Base-by-base conservation (phyloP, 805 yeast species). In the Blastobotrys mokoenaii region DNA sequence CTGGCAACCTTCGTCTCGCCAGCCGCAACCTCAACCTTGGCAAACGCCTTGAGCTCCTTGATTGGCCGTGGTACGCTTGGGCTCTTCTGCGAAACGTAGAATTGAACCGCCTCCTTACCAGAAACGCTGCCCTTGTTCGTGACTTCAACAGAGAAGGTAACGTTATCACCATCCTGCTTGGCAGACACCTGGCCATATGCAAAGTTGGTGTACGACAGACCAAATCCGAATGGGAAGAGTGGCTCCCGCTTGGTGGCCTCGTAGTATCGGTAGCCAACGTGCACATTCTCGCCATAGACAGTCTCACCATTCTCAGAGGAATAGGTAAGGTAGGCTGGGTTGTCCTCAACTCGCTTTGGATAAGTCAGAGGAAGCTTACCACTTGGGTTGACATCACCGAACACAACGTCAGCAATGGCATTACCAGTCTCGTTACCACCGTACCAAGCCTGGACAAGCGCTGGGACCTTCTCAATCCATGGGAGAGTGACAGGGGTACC, bases 401-500 rank as follows among this genome's bases (percentile, higher is more conserved):
- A 77, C 38, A 79, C 50, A 11, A 75, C 77, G 60, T 78, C 82
- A 3, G 81, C 82, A 56, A 78, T 66, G 12, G 77, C 73, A 52
- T 74, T 76, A 47, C 83, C 82, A 36, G 67, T 57, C 52, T 78
- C 82, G 48, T 68, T 69, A 46, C 83, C 84, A 51, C 76, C 77
- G 55, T 69, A 76, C 71, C 78, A 75, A 9, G 77, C 76, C 40
- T 76, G 79, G 4, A 77, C 59, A 14, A 76, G 44, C 2, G 71
- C 71, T 34, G 66, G 65, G 17, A 67, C 74, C 32, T 68, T 55
- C 8, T 52, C 49, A 8, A 62, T 47, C 79, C 80, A 77, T 22
- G 81, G 81, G 65, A 79, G 59, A 33, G 74, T 69, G 8, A 78
- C 80, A 0, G 84, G 83, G 15, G 81, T 72, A 41, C 84, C 84